A percentile compares a stretch with the other conserved stretches of the same genome.
These are phyloP conservation scores for Stenogyne calaminthoides DNA, from an alignment of 305 asterid genomes.

Conservation along the genomic window DNA sequence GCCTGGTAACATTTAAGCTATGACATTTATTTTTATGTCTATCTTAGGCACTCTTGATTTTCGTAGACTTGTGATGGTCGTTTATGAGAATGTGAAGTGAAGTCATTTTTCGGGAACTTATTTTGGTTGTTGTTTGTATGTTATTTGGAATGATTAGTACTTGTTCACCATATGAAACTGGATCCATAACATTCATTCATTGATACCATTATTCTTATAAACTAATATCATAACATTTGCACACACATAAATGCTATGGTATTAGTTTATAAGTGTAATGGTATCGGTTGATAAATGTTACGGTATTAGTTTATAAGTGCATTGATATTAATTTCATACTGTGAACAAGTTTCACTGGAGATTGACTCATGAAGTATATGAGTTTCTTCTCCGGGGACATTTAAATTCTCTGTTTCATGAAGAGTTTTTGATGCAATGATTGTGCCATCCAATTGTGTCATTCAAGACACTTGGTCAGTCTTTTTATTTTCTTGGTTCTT, in stretches of 20 bases:
- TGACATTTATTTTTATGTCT: too few species aligned
- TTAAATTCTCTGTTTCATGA: neutral
- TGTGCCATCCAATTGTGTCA: neutral
- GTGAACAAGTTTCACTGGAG: too few species aligned
- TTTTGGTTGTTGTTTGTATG: neutral
- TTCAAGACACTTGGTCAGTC: neutral
- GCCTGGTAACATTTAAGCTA: neutral
- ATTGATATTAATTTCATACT: too few species aligned
- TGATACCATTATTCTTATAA: too few species aligned
- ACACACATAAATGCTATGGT: too few species aligned
- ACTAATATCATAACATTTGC: too few species aligned
- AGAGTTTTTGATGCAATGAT: neutral
- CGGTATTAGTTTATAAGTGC: too few species aligned
- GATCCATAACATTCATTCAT: too few species aligned
- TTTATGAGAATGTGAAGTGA: neutral
- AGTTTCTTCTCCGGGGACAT: neutral
- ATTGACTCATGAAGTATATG: neutral
- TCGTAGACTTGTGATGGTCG: neutral
- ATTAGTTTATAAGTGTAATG: too few species aligned
- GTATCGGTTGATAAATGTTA: too few species aligned
- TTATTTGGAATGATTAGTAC: conserved; percentile 9
- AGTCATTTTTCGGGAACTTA: neutral
- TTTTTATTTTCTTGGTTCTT: conserved; percentile 35
- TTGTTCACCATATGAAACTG: too few species aligned
- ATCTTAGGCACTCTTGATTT: too few species aligned